Conservation (phyloP, 2,329 filamentous ascomycete genomes). For the Exophiala xenobiotica region DNA sequence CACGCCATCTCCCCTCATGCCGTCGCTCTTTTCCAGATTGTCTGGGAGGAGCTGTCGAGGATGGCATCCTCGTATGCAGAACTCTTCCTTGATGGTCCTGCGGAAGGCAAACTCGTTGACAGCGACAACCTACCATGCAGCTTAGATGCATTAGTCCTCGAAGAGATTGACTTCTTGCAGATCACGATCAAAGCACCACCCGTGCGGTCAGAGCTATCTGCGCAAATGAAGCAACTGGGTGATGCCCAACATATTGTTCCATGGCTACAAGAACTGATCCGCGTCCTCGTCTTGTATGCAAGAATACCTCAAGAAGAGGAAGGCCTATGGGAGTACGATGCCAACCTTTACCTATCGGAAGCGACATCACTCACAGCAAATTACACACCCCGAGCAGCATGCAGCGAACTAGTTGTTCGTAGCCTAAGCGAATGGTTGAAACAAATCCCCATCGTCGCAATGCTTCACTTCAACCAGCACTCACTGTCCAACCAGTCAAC, state of each 20-base stretch:
- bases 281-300: slow-evolving; percentile 78
- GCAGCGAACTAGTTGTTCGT: slow-evolving; percentile 88
- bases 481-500: slow-evolving; percentile 5
- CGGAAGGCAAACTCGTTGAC: slow-evolving; percentile 76
- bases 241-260: slow-evolving; percentile 62
- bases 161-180: slow-evolving; percentile 94
- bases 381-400: slow-evolving; percentile 90
- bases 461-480: slow-evolving; percentile 68
- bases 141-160: slow-evolving; percentile 86
- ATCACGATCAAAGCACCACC: slow-evolving; percentile 83
- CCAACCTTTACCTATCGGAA: slow-evolving; percentile 91
- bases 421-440: slow-evolving; percentile 80
- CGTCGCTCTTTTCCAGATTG: slow-evolving; percentile 75
- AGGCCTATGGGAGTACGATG: slow-evolving; percentile 93
- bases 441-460: slow-evolving; percentile 70
- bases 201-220: slow-evolving; percentile 84
- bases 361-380: slow-evolving; percentile 93
- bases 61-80: slow-evolving; percentile 72
- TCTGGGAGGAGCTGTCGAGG: slow-evolving; percentile 81
- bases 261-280: slow-evolving; percentile 88
- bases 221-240: slow-evolving; percentile 65
- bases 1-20: slow-evolving; percentile 79
- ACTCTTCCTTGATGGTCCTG: slow-evolving; percentile 81
- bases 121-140: slow-evolving; percentile 90
- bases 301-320: slow-evolving; percentile 92